Percentiles rank a stretch among this genome's conserved stretches.
Evolutionary conservation across 345 rosid genomes (phyloP).

Genomic region (Moricandia moricandioides): DNA sequence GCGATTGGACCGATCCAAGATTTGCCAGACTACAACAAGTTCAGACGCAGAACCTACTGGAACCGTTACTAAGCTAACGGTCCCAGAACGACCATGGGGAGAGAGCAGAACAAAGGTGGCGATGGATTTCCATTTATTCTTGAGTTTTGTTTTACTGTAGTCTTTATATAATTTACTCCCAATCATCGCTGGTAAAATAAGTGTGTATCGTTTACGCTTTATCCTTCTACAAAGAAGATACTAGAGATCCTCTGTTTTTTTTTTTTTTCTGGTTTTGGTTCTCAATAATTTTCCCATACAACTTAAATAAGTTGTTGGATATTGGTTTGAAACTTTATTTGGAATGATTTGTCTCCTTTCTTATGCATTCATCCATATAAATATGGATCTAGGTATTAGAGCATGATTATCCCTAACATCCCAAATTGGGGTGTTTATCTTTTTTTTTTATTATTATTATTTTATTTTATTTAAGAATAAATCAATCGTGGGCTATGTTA

Average conservation of each 20-base stretch:
- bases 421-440: too few relatives aligned
- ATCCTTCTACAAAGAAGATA: slow-evolving; percentile 21
- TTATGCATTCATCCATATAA: neutral
- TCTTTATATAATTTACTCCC: slow-evolving; percentile 15
- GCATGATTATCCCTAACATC: too few relatives aligned
- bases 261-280: neutral
- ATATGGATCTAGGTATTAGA: too few relatives aligned
- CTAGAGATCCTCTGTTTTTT: slow-evolving; percentile 22
- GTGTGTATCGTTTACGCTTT: slow-evolving; percentile 23
- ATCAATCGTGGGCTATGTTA: too few relatives aligned
- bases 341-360: neutral
- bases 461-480: too few relatives aligned
- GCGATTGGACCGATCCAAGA: slow-evolving; percentile 94
- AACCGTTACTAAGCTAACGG: slow-evolving; percentile 61
- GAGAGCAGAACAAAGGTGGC: slow-evolving; percentile 18
- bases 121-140: slow-evolving; percentile 32
- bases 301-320: slow-evolving; percentile 11
- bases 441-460: too few relatives aligned
- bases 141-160: slow-evolving; percentile 18
- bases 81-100: slow-evolving; percentile 11
- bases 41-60: slow-evolving; percentile 99
- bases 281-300: slow-evolving; percentile 18
- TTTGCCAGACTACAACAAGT: slow-evolving; percentile 92
- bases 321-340: neutral
- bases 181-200: slow-evolving; percentile 32